Evolutionary conservation across 2,329 filamentous ascomycete species (phyloP).

Genomic region (Cytospora piceicola): DNA sequence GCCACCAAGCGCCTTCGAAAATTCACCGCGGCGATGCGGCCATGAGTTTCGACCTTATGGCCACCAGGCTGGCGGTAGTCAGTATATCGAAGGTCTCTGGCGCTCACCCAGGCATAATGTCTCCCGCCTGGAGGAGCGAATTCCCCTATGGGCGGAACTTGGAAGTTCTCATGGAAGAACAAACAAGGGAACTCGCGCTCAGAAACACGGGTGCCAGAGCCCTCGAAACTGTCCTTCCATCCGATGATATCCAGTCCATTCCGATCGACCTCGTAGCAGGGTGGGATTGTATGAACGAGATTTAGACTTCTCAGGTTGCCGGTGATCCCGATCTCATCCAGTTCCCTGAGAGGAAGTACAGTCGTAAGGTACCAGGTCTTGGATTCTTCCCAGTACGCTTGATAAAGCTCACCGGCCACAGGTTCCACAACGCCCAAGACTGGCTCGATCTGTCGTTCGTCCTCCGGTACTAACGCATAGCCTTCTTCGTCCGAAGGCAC

Average conservation of each 20-base stretch:
- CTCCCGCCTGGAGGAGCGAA: neutral
- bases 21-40: neutral
- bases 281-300: neutral
- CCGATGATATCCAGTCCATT: neutral
- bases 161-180: neutral
- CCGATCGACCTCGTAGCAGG: neutral
- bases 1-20: neutral
- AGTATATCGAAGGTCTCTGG: neutral
- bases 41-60: neutral
- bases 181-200: conserved; percentile 11
- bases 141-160: neutral
- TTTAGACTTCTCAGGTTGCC: neutral
- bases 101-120: conserved; percentile 4
- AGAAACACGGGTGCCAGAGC: neutral
- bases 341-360: neutral
- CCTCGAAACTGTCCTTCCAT: neutral
- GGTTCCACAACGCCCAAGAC: neutral
- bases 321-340: neutral
- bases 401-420: neutral
- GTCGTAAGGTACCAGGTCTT: neutral
- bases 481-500: neutral
- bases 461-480: no score
- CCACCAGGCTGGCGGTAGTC: neutral
- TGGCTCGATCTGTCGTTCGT: neutral
- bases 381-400: neutral